Evolutionary conservation across 108 stramenopile genomes (phyloP), one percentile per base, ranked within the genome.

Genomic region (Skeletonema costatum): DNA sequence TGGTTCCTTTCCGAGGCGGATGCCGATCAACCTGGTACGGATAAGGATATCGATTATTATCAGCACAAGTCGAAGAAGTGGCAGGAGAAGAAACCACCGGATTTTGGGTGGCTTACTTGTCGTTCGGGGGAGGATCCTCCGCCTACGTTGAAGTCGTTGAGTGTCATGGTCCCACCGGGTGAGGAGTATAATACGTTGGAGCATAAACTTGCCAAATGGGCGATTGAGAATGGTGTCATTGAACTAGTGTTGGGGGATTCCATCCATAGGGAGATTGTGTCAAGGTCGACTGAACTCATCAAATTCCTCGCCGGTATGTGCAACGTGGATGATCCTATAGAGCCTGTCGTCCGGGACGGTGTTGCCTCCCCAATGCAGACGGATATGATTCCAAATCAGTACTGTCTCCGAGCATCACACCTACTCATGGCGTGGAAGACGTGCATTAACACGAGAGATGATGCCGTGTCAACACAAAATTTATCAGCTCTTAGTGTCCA

Each of bases 1-100:
- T 99, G 98, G 98, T 99, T 98, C 74, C 89, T 99, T 17, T 96
- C 95, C 16, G 95, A 97, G 70, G 97, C 98, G 4, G 98, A 99
- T 64, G 86, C 92, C 61, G 89, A 93, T 46, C 92, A 96, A 58
- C 98, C 98, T 61, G 98, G 98, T 30, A 99, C 98, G 5, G 98
- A 99, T 73, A 92, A 96, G 62, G 98, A 99, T 79, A 89, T 97
- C 66, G 98, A 99, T 76, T 99, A 99, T 75, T 99, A 99, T 80
- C 96, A 98, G 83, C 96, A 98, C 85, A 96, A 94, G 70, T 96
- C 95, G 10, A 88, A 87, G 73, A 74, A 83, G 51, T 64, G 89
- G 42, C 95, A 97, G 66, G 94, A 97, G 64, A 74, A 67, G 11
- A 72, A 88, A 60, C 98, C 98, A 35, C 88, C 93, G 10, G 29